Percentiles rank a stretch among this genome's conserved stretches.
Evolutionary conservation across 306 rosid genomes (phyloP).

Genomic region (Casuarina cunninghamiana): DNA sequence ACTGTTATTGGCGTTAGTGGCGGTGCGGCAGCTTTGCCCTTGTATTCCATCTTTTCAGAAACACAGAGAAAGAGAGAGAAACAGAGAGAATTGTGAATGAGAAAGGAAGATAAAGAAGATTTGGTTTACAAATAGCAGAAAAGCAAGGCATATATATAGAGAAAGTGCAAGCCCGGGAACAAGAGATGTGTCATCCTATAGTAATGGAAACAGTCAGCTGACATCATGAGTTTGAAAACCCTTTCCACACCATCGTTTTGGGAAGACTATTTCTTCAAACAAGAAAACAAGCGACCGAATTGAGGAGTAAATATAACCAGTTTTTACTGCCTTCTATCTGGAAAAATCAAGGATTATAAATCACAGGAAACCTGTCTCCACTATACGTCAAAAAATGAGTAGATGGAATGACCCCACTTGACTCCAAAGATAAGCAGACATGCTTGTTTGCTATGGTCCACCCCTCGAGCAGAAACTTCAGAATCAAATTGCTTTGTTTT

Average conservation of each 20-base stretch:
- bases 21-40: constrained; percentile 33
- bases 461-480: too few species aligned
- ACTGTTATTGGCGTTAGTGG: constrained; percentile 38
- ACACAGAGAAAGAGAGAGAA: constrained; percentile 24
- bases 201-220: not conserved
- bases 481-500: too few species aligned
- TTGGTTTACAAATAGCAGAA: not conserved
- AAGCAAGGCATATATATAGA: constrained; percentile 2
- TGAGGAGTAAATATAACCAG: too few species aligned
- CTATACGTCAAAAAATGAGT: not conserved
- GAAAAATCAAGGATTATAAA: too few species aligned
- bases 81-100: constrained; percentile 23
- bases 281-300: too few species aligned
- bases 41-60: constrained; percentile 44
- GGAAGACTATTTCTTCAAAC: too few species aligned
- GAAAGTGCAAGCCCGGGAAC: not conserved
- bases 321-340: too few species aligned
- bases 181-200: not conserved
- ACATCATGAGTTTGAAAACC: constrained; percentile 2
- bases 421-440: not conserved
- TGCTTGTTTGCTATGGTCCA: not conserved
- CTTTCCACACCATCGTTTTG: not conserved
- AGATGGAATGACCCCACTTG: not conserved
- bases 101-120: constrained; percentile 1
- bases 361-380: too few species aligned